Evolutionary conservation across 169 alveolate genomes (phyloP), one percentile per base, ranked within the genome.

Genomic region (Cryptosporidium muris): DNA sequence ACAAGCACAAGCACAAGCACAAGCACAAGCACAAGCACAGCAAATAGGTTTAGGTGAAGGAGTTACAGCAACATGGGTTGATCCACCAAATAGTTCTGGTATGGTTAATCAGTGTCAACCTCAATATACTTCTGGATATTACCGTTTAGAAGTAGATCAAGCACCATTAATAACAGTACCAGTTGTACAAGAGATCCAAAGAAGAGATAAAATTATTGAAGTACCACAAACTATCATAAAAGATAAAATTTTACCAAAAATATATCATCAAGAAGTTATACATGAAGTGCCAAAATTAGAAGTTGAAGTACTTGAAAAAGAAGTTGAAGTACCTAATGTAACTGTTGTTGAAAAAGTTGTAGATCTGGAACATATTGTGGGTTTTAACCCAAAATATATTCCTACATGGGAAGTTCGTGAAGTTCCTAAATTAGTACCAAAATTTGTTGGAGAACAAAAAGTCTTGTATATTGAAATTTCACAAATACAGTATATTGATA

Each of bases 351-450:
- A 92, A 81, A 90, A 85, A 60, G 89, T 89, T 42, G 94, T 92
- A 36, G 94, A 91, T 43, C 92, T 92, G 43, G 93, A 92, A 63
- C 89, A 90, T 52, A 93, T 90, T 42, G 92, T 92, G 38, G 95
- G 95, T 64, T 92, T 91, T 65, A 89, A 92, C 34, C 95, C 95
- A n/a, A 88, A 91, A 62, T 92, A 82, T 52, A 90, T 92, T 6
- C 95, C 95, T 37, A 90, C 88, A 42, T 92, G 95, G 95, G 95
- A 92, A 74, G 90, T 92, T 45, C 89, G 95, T 60, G 95, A 92
- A 82, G 92, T 92, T 49, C 95, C 95, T 16, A 82, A 92, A 48
- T 92, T 91, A 6, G 92, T 92, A 25, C 95, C 95, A 51, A 92
- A 92, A 82, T 92, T 91, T 88, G 93, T 91, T 80, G 95, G 95